phyloP scores from a whole-genome alignment of 2,329 filamentous ascomycete genomes.

The Penicillium sp. region DNA sequence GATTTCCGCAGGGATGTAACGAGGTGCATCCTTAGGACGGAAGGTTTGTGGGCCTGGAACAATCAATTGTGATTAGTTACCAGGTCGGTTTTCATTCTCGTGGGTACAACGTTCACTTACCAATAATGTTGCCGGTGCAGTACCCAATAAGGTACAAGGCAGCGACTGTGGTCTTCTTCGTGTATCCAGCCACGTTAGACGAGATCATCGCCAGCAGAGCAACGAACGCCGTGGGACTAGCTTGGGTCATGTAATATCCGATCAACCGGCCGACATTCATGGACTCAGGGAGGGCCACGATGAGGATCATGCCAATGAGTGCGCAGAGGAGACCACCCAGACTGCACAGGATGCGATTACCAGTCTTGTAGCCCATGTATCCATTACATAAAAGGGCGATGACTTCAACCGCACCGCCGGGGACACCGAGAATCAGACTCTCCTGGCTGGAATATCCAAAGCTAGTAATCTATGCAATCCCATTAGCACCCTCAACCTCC shows the following conservation, averaged over 20 bases:
- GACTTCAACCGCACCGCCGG: conserved; percentile 66
- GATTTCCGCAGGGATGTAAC: conserved; percentile 65
- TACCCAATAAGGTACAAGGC: conserved; percentile 50
- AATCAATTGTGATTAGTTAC: background rate
- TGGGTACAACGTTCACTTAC: conserved; percentile 29
- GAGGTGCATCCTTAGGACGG: conserved; percentile 55
- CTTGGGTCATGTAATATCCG: conserved; percentile 66
- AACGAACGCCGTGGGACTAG: conserved; percentile 62
- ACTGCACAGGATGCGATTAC: conserved; percentile 59
- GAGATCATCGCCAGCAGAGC: conserved; percentile 63
- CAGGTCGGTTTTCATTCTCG: background rate
- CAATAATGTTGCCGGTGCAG: conserved; percentile 58
- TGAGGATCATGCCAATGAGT: conserved; percentile 64
- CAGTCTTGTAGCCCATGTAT: conserved; percentile 57
- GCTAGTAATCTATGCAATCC: conserved; percentile 47
- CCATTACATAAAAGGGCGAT: conserved; percentile 57
- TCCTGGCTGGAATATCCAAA: conserved; percentile 67
- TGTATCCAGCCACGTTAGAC: conserved; percentile 59
- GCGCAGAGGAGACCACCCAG: conserved; percentile 53
- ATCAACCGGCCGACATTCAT: conserved; percentile 61
- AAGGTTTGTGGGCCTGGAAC: conserved; percentile 56
- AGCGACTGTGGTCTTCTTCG: conserved; percentile 55
- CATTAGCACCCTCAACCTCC: background rate
- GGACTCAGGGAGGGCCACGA: conserved; percentile 60
- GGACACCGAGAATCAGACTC: conserved; percentile 64